Conservation (phyloP, 495 filamentous ascomycete species). For the Lasiosphaeria miniovina region DNA sequence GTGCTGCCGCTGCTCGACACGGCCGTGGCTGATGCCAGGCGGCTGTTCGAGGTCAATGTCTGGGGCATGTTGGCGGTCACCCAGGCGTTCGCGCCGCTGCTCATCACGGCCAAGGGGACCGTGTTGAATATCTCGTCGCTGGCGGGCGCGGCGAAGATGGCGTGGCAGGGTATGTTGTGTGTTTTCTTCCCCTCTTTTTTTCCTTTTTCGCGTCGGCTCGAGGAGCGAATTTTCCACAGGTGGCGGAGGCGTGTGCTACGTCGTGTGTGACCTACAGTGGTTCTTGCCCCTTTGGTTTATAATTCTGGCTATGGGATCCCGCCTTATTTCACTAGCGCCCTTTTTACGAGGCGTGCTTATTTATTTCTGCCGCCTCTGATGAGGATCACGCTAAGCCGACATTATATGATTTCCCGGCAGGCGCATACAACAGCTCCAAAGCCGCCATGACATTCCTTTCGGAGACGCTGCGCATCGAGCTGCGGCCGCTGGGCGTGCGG, state of each 20-base stretch:
- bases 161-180: constrained; percentile 8
- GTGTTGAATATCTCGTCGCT: constrained; percentile 50
- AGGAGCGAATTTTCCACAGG: constrained; percentile 8
- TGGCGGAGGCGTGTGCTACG: too few relatives aligned
- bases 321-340: too few relatives aligned
- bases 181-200: not conserved
- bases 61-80: constrained; percentile 49
- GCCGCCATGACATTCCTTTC: constrained; percentile 42
- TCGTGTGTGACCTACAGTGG: too few relatives aligned
- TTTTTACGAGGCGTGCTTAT: too few relatives aligned
- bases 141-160: constrained; percentile 4
- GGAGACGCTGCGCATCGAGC: constrained; percentile 47
- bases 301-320: too few relatives aligned
- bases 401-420: constrained; percentile 14
- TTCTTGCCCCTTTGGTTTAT: too few relatives aligned
- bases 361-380: too few relatives aligned
- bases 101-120: constrained; percentile 47
- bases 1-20: constrained; percentile 46
- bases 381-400: constrained; percentile 19
- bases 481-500: constrained; percentile 47
- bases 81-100: constrained; percentile 51
- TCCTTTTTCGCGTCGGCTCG: not conserved
- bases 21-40: constrained; percentile 39
- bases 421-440: constrained; percentile 51
- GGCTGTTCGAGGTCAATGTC: constrained; percentile 53